Evolutionary conservation across 2,329 filamentous ascomycete genomes (phyloP).

Genomic region (Botrytis paeoniae): DNA sequence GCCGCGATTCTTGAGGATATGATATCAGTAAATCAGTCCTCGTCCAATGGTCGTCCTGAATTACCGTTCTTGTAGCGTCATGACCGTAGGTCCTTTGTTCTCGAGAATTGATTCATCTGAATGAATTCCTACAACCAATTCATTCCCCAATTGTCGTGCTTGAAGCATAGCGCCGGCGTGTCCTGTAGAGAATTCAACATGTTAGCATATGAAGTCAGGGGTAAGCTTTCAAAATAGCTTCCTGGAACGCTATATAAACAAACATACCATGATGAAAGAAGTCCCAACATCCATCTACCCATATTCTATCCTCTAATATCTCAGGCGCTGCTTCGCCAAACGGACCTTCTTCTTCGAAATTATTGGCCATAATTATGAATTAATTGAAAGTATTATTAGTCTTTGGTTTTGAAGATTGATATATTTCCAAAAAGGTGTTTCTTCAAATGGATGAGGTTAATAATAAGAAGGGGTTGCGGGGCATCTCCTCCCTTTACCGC

Average conservation of each 20-base stretch:
- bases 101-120: constrained; percentile 93
- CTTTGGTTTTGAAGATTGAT: background rate
- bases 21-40: constrained; percentile 33
- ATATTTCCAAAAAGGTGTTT: background rate
- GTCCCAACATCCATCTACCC: constrained; percentile 99
- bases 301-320: constrained; percentile 68
- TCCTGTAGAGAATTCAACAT: constrained; percentile 49
- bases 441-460: background rate
- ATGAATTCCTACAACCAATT: constrained; percentile 90
- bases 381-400: background rate
- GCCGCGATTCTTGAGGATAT: constrained; percentile 65
- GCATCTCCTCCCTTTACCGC: constrained; percentile 9
- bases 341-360: constrained; percentile 29
- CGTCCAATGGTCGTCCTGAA: constrained; percentile 25
- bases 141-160: constrained; percentile 82
- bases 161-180: constrained; percentile 97
- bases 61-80: constrained; percentile 85
- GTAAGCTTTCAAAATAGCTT: background rate
- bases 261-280: constrained; percentile 89
- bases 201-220: constrained; percentile 10
- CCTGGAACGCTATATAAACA: background rate
- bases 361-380: constrained; percentile 20
- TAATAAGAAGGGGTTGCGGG: constrained; percentile 1
- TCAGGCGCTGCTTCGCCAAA: constrained; percentile 35
- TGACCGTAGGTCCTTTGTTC: constrained; percentile 97